Evolutionary conservation across 495 filamentous ascomycete genomes (phyloP), one percentile per base, ranked within the genome.

Genomic region (Tuber melanosporum): DNA sequence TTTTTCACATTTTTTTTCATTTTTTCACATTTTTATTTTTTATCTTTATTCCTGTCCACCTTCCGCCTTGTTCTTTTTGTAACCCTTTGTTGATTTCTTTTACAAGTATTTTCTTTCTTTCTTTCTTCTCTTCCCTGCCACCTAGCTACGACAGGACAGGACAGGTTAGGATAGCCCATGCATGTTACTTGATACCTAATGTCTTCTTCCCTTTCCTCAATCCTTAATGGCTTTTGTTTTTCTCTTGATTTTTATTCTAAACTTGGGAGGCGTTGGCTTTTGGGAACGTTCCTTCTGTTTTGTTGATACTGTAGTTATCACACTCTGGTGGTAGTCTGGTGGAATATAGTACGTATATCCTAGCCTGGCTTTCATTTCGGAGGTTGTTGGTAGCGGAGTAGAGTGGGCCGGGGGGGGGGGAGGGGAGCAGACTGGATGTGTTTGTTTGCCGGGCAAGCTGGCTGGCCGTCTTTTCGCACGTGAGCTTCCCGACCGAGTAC

Each of bases 11-110:
- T 10, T 73, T 73, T 12, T 74, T 72, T 46, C n/a, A 52, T 75
- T 72, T 26, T 72, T 69, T 75, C 69, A 44, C 32, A 32, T 46
- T 44, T 70, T 73, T 70, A 76, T 70, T 77, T 75, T 70, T 52
- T 22, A 32, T 46, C 39, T 70, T 73, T 70, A 76, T 70, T 77
- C 57, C 32, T 12, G 26, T 66, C 32, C 12, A 66, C 5, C 12
- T 66, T 57, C 22, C 73, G 17, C 75, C 73, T 36, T 46, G 45
- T 75, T 45, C 26, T 46, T 79, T 79, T 42, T 75, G 20, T 72
- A 22, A 22, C 5, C 52, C 10, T 12, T 79, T 45, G 62, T 66
- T 78, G 22, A 43, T 62, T 57, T 78, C n/a, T 71, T 46, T 44
- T 69, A 5, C 39, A 41, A 41, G 0, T 41, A 43, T 20, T n/a